Conservation (phyloP, 768 basidiomycete genomes). For the Pulveroboletus sp. region DNA sequence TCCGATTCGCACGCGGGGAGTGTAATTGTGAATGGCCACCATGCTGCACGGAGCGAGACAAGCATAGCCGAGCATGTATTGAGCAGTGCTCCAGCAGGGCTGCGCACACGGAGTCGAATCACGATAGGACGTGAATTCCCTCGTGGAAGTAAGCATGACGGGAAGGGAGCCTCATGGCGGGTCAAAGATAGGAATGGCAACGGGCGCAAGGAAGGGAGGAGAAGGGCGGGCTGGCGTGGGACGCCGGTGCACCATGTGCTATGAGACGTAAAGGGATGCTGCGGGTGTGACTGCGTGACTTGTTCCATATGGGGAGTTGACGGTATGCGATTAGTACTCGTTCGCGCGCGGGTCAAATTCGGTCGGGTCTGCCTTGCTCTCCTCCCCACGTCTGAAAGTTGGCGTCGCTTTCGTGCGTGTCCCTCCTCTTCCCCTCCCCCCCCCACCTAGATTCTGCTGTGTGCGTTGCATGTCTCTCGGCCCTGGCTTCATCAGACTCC, state of each 20-base stretch:
- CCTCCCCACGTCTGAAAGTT: constrained; percentile 24
- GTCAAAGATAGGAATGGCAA: neutral
- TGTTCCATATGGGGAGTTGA: constrained; percentile 6
- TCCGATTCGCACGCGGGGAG: neutral
- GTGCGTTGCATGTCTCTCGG: constrained; percentile 27
- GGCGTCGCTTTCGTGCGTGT: constrained; percentile 22
- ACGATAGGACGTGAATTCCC: neutral
- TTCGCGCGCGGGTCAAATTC: constrained; percentile 9
- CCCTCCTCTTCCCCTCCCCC: neutral
- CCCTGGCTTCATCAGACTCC: constrained; percentile 29
- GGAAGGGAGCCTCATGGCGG: neutral
- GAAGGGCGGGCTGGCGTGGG: neutral
- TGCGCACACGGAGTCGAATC: constrained; percentile 14
- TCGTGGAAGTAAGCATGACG: neutral
- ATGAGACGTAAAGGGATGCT: constrained; percentile 15
- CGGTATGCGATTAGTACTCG: neutral
- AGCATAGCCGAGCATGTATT: constrained; percentile 1
- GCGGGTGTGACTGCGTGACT: constrained; percentile 6
- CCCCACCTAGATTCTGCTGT: constrained; percentile 8
- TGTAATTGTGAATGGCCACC: neutral
- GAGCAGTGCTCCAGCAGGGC: neutral
- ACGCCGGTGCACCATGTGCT: neutral
- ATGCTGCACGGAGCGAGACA: neutral
- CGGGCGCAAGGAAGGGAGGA: no score
- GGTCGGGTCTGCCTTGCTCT: constrained; percentile 24